phyloP scores from a whole-genome alignment of 1,284 basidiomycete genomes.

The Rhodotorula sp. region DNA sequence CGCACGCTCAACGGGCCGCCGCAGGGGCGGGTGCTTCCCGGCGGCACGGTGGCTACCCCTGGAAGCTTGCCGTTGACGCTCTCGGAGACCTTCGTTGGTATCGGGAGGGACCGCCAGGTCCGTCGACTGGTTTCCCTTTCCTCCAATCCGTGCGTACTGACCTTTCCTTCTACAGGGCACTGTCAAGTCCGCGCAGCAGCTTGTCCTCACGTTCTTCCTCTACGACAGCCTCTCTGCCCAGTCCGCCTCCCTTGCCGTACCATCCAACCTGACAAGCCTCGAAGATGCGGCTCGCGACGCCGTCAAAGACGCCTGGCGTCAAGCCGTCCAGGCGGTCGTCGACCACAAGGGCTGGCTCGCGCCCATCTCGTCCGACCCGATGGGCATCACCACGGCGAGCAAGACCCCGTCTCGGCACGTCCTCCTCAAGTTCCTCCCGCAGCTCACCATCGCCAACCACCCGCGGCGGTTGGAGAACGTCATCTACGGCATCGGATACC shows the following conservation, averaged over 20 bases:
- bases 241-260: not conserved
- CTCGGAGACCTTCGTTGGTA: conserved; percentile 39
- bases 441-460: conserved; percentile 30
- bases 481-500: conserved; percentile 77
- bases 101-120: conserved; percentile 29
- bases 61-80: conserved; percentile 39
- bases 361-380: not conserved
- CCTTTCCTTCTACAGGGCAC: conserved; percentile 45
- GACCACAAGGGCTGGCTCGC: conserved; percentile 16
- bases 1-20: conserved; percentile 60
- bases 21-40: conserved; percentile 51
- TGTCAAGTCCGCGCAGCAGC: conserved; percentile 66
- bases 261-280: not conserved
- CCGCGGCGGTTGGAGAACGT: conserved; percentile 48
- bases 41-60: conserved; percentile 44
- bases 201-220: conserved; percentile 76
- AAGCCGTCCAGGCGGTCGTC: conserved; percentile 26
- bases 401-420: conserved; percentile 19
- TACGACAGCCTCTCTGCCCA: conserved; percentile 55
- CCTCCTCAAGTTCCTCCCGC: conserved; percentile 41
- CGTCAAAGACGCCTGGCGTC: conserved; percentile 19
- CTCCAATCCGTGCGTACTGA: too few relatives aligned
- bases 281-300: not conserved
- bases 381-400: conserved; percentile 21
- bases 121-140: not conserved